Evolutionary conservation across 768 basidiomycete species (phyloP).

Genomic region (Exsudoporus frostii): DNA sequence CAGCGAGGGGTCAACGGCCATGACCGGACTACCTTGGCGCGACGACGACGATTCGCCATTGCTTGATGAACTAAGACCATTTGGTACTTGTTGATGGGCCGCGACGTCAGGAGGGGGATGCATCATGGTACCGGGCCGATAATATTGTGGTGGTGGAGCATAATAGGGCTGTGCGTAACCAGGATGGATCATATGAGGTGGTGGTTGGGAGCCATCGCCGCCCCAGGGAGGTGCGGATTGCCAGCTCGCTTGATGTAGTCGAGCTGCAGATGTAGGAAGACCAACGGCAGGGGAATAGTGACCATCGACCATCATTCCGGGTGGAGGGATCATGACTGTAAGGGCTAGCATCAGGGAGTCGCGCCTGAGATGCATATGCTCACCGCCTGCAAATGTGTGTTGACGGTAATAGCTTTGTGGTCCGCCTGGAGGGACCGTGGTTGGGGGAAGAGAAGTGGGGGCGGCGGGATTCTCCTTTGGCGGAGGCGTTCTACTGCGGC

Average conservation of each 20-base stretch:
- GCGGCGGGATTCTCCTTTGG: conserved; percentile 39
- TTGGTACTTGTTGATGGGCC: conserved; percentile 22
- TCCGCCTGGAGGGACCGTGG: conserved; percentile 31
- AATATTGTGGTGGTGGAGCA: conserved; percentile 41
- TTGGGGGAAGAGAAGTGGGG: conserved; percentile 35
- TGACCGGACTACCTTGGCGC: conserved; percentile 23
- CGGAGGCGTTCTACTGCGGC: conserved; percentile 48
- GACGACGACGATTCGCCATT: conserved; percentile 29
- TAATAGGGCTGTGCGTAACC: conserved; percentile 40
- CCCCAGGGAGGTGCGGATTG: conserved; percentile 33
- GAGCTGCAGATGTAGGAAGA: conserved; percentile 53
- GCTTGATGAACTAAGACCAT: conserved; percentile 22
- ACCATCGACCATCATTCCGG: conserved; percentile 40
- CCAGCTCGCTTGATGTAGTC: conserved; percentile 44
- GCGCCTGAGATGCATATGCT: conserved; percentile 7
- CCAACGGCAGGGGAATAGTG: conserved; percentile 41
- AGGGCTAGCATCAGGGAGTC: conserved; percentile 5
- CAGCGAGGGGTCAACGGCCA: conserved; percentile 27
- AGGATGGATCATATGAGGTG: conserved; percentile 31
- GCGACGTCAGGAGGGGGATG: conserved; percentile 17
- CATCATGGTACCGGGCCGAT: conserved; percentile 37
- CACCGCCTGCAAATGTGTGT: conserved; percentile 51
- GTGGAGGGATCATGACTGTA: conserved; percentile 42
- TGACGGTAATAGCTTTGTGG: conserved; percentile 64
- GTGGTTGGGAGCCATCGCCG: conserved; percentile 36